Conservation (phyloP, 208 protist species). For the Wallacemonas rigidus region DNA sequence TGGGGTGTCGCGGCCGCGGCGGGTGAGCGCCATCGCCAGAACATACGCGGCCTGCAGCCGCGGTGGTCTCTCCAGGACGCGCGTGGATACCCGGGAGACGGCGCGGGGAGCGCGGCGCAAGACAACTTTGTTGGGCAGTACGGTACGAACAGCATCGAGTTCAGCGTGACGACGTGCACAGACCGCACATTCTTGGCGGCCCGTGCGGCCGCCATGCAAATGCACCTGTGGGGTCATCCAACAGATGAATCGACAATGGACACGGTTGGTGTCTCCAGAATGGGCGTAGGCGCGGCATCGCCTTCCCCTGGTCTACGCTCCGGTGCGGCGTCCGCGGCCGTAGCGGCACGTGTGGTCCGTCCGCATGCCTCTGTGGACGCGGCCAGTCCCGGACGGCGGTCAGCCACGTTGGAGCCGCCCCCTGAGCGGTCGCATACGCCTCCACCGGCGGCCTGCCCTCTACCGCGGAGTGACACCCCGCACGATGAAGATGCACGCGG, state of each 20-base stretch:
- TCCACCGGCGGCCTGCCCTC: background rate
- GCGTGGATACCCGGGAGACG: too few species aligned
- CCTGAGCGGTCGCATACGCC: background rate
- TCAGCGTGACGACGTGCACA: constrained; percentile 47
- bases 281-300: background rate
- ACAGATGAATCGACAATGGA: background rate
- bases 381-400: constrained; percentile 5
- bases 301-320: background rate
- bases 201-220: constrained; percentile 25
- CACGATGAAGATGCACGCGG: background rate
- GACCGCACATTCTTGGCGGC: constrained; percentile 46
- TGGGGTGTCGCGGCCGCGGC: constrained; percentile 27
- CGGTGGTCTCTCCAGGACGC: too few species aligned
- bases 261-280: background rate
- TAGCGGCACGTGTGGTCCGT: background rate
- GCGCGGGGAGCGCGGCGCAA: too few species aligned
- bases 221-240: constrained; percentile 18
- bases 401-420: constrained; percentile 3
- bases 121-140: background rate
- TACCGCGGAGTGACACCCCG: background rate
- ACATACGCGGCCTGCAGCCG: background rate
- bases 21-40: constrained; percentile 2
- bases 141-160: constrained; percentile 20
- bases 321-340: too few species aligned
- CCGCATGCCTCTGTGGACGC: background rate